Conservation (phyloP, 2,329 filamentous ascomycete genomes). For the Trichoderma brevicompactum region DNA sequence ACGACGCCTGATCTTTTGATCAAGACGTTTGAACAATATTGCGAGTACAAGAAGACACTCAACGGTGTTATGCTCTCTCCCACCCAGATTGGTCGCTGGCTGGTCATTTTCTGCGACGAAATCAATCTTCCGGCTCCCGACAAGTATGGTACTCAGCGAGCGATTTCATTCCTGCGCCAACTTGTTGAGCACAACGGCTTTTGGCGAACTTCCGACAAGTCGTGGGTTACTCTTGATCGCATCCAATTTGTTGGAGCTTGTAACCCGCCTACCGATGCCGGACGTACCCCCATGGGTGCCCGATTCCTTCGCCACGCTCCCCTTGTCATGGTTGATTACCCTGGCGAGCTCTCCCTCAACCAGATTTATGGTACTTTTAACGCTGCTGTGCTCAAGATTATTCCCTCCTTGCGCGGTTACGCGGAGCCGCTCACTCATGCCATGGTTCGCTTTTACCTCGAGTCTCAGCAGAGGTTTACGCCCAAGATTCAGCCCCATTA, state of each 20-base stretch:
- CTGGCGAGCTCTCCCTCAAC: slow-evolving; percentile 87
- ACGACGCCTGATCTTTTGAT: slow-evolving; percentile 97
- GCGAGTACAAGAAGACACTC: slow-evolving; percentile 98
- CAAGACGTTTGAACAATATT: slow-evolving; percentile 99
- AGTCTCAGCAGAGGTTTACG: slow-evolving; percentile 93
- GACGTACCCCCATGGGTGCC: slow-evolving; percentile 89
- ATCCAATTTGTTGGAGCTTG: slow-evolving; percentile 99
- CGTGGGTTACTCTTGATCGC: slow-evolving; percentile 95
- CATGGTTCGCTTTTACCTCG: slow-evolving; percentile 96
- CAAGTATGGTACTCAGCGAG: slow-evolving; percentile 95
- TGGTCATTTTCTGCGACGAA: slow-evolving; percentile 98
- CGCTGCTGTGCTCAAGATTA: slow-evolving; percentile 91
- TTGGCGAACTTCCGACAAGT: slow-evolving; percentile 97
- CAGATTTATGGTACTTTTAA: slow-evolving; percentile 99
- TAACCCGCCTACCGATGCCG: slow-evolving; percentile 96
- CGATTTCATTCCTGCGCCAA: slow-evolving; percentile 95
- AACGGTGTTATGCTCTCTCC: slow-evolving; percentile 95
- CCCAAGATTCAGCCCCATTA: slow-evolving; percentile 98
- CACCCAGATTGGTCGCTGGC: slow-evolving; percentile 94
- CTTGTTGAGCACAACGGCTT: slow-evolving; percentile 99
- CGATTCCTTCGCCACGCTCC: slow-evolving; percentile 95
- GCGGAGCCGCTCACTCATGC: slow-evolving; percentile 91
- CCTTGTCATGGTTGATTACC: slow-evolving; percentile 99
- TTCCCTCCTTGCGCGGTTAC: slow-evolving; percentile 92
- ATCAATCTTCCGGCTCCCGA: slow-evolving; percentile 98